Conservation (phyloP, 441 rosid genomes). For the Theobroma grandiflorum region DNA sequence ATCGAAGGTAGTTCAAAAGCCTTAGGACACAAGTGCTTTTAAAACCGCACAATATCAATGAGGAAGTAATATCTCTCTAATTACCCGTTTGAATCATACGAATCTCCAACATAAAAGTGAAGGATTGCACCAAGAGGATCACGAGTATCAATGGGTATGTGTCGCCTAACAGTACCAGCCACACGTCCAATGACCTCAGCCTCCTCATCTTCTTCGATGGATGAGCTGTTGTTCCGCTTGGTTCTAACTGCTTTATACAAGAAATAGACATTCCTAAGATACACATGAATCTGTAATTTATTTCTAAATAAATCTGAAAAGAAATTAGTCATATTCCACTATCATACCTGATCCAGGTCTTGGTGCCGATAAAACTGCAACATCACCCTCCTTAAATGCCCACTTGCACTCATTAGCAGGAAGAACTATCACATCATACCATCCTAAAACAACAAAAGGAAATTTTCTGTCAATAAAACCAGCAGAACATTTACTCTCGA, state of each 20-base stretch:
- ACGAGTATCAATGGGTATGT: slow-evolving; percentile 90
- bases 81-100: slow-evolving; percentile 72
- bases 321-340: background rate
- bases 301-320: background rate
- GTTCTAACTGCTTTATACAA: slow-evolving; percentile 55
- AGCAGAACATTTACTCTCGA: background rate
- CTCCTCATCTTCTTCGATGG: slow-evolving; percentile 67
- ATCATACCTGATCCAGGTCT: slow-evolving; percentile 83
- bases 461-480: slow-evolving; percentile 24
- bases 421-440: slow-evolving; percentile 91
- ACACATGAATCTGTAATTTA: background rate
- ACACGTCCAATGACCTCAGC: slow-evolving; percentile 78
- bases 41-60: slow-evolving; percentile 11
- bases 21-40: background rate
- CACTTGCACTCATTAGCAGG: slow-evolving; percentile 84
- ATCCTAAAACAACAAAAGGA: slow-evolving; percentile 60
- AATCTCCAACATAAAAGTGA: slow-evolving; percentile 95
- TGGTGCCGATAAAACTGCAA: slow-evolving; percentile 86
- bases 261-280: slow-evolving; percentile 12
- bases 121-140: slow-evolving; percentile 97
- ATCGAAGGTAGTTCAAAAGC: background rate
- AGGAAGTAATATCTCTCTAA: slow-evolving; percentile 21
- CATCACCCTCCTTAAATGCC: slow-evolving; percentile 98
- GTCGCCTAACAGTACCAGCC: slow-evolving; percentile 94
- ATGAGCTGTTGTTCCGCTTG: slow-evolving; percentile 54